Evolutionary conservation across 2,329 filamentous ascomycete genomes (phyloP).

Genomic region (Nigrospora osmanthi): DNA sequence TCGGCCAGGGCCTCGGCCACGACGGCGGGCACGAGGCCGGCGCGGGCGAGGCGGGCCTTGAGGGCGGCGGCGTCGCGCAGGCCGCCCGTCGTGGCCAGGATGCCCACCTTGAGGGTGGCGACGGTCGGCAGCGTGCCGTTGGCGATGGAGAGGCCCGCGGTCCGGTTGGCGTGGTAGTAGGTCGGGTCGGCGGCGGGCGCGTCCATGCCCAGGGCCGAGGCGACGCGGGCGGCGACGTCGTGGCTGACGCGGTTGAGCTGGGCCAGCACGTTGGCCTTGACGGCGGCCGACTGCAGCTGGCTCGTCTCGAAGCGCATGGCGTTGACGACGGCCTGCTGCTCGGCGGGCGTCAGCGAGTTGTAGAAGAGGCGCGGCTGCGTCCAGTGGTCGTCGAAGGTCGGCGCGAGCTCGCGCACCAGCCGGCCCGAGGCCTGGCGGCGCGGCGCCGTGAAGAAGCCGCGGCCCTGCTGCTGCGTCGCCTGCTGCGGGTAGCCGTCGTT

Average conservation of each 20-base stretch:
- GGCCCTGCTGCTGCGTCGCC: conserved; percentile 54
- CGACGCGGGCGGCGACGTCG: conserved; percentile 59
- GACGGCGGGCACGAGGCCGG: conserved; percentile 49
- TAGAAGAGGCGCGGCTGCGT: conserved; percentile 66
- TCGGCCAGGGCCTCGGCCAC: conserved; percentile 50
- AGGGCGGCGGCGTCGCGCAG: conserved; percentile 41
- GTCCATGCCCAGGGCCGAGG: conserved; percentile 48
- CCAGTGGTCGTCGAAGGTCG: conserved; percentile 65
- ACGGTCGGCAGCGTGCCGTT: conserved; percentile 50
- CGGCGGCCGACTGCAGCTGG: conserved; percentile 45
- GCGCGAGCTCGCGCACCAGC: conserved; percentile 49
- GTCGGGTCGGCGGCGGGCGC: conserved; percentile 51
- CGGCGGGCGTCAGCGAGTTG: conserved; percentile 58
- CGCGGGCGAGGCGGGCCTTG: conserved; percentile 35
- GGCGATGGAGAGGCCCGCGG: conserved; percentile 52
- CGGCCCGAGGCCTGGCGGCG: conserved; percentile 41
- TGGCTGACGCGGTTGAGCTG: conserved; percentile 64
- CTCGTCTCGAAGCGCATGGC: conserved; percentile 65
- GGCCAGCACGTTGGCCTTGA: conserved; percentile 57
- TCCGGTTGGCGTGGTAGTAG: conserved; percentile 65
- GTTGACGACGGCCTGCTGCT: conserved; percentile 67
- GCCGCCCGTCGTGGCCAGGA: conserved; percentile 42
- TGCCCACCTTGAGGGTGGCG: conserved; percentile 55
- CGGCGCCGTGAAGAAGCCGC: conserved; percentile 65
- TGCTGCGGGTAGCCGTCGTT: conserved; percentile 57